Base-by-base conservation (phyloP, 1,284 basidiomycete genomes). In the Irpex sp. region DNA sequence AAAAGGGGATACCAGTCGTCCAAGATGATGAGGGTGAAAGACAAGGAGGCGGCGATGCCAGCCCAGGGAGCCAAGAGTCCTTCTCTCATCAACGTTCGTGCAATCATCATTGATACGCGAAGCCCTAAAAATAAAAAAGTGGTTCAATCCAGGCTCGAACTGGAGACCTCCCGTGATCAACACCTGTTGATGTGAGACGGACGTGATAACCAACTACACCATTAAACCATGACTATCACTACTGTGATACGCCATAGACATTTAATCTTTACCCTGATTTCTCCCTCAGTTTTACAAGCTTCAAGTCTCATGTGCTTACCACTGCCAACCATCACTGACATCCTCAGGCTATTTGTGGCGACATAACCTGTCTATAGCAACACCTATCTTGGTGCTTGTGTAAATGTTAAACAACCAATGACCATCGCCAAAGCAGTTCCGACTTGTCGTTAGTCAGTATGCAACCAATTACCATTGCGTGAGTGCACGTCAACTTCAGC, bases 121-220 rank as follows among this genome's bases (percentile, higher is more conserved):
- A 56, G 26, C 15, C 31, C 54, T 9, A 50, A 2, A 8, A 21
- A n/a, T 43, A 50, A 50, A 66, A 67, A 66, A 62, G 6, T 69
- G 69, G 63, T 67, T 67, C 68, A 64, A 57, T 35, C 68, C 68
- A 66, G 69, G 66, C 33, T 72, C 70, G 70, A 72, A 70, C 69
- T 66, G 69, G 68, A 61, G 70, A 67, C 70, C 70, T 69, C 69
- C 67, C 65, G 70, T 71, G n/a, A n/a, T n/a, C n/a, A n/a, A n/a
- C n/a, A n/a, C n/a, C n/a, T n/a, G n/a, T n/a, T n/a, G n/a, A n/a
- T 72, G 71, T 72, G 69, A 72, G 70, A 71, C 71, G 66, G 68
- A 70, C 66, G 70, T 72, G 71, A 72, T 72, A 72, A 72, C 71
- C 70, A 70, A 72, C 71, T 72, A 72, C 71, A 72, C 71, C 70